Percentiles rank a stretch among this genome's conserved stretches.
Evolutionary conservation across 139 green algal genomes (phyloP).

Genomic region (Tetradesmus lagerheimii): DNA sequence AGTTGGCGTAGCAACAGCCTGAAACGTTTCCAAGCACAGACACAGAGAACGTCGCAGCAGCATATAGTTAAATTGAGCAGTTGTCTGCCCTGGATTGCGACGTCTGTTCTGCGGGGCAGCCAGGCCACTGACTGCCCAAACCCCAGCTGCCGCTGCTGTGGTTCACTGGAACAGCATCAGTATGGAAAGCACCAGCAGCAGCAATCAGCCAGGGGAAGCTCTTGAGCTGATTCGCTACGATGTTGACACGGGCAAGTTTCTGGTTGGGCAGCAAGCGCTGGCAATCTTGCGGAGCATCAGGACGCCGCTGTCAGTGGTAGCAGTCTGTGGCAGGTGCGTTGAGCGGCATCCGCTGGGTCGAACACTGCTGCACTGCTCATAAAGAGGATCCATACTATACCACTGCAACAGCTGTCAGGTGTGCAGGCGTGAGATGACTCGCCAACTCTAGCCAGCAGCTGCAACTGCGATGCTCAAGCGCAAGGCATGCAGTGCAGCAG

Average conservation of each 20-base stretch:
- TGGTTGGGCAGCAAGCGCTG: slow-evolving; percentile 5
- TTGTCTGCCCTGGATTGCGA: background rate
- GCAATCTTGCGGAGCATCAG: slow-evolving; percentile 18
- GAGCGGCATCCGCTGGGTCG: background rate
- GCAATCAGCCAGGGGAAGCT: slow-evolving; percentile 14
- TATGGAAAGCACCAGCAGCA: background rate
- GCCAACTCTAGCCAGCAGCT: background rate
- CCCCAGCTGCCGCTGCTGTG: background rate
- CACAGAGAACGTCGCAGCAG: background rate
- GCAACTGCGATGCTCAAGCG: background rate
- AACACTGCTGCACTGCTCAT: background rate
- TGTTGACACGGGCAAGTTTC: slow-evolving; percentile 37
- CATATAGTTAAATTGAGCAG: background rate
- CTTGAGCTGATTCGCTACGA: slow-evolving; percentile 46
- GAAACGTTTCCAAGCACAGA: background rate
- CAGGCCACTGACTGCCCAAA: background rate
- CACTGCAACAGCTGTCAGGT: background rate
- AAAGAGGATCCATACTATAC: no score
- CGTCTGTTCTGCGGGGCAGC: background rate
- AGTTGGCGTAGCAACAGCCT: background rate
- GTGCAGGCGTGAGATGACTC: background rate
- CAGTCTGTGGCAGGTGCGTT: slow-evolving; percentile 39
- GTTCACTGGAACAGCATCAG: background rate
- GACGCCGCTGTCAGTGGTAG: slow-evolving; percentile 35
- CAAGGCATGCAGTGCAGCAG: background rate